Conservation (phyloP, 495 filamentous ascomycete species). For the Aspergillus heteromorphus region DNA sequence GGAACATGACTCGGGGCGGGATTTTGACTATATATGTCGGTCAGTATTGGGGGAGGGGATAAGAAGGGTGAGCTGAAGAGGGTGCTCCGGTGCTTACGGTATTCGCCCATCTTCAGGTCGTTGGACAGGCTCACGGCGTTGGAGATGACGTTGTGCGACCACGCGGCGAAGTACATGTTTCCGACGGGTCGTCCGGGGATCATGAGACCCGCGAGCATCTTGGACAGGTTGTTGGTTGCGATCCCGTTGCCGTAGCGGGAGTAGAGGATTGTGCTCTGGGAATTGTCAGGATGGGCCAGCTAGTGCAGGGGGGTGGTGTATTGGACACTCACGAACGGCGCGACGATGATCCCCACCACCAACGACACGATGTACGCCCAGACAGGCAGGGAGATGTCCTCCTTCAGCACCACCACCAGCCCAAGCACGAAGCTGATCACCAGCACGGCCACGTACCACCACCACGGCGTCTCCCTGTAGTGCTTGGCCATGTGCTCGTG, state of each 20-base stretch:
- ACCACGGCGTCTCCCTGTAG: conserved; percentile 50
- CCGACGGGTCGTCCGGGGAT: conserved; percentile 40
- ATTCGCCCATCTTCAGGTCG: conserved; percentile 35
- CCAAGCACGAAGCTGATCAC: conserved; percentile 45
- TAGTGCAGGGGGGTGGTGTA: too few relatives aligned
- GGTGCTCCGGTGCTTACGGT: conserved; percentile 29
- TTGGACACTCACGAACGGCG: conserved; percentile 25
- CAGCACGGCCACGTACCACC: conserved; percentile 49
- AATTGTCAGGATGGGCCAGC: background rate
- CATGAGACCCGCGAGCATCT: conserved; percentile 33
- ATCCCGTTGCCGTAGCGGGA: conserved; percentile 32
- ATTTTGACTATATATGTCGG: conserved; percentile 31
- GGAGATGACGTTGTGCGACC: conserved; percentile 33
- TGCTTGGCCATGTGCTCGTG: conserved; percentile 37
- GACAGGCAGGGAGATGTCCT: conserved; percentile 45
- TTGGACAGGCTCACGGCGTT: conserved; percentile 32
- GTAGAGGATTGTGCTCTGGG: conserved; percentile 28
- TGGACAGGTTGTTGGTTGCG: conserved; percentile 35
- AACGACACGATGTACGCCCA: conserved; percentile 52
- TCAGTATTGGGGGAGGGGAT: background rate
- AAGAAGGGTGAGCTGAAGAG: too few relatives aligned
- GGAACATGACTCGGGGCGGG: conserved; percentile 40
- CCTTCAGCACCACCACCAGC: conserved; percentile 40
- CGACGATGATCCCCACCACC: conserved; percentile 23
- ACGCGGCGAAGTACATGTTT: conserved; percentile 40